Base-by-base conservation (phyloP, 305 asterid genomes). In the Rubia occidens region DNA sequence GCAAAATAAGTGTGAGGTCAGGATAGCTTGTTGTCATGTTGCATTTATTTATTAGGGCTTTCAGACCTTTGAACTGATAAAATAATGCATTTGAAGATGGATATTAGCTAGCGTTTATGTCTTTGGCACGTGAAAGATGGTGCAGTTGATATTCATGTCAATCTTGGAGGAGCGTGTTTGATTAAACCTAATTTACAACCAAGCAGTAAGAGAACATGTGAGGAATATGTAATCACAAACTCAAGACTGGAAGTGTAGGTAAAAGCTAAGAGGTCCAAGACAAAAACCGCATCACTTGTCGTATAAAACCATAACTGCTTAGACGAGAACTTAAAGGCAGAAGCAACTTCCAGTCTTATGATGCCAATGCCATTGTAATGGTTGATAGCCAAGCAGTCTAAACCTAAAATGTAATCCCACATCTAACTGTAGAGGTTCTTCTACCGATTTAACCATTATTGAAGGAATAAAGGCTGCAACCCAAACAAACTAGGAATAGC, bases 101-200 rank as follows among this genome's bases (percentile, higher is more conserved):
- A 43, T 18, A 14, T 7, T 9, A 42, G 15, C 51, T 40, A 51
- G 24, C 18, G 44, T 29, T 64, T n/a, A 43, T 66, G 14, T 29
- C 35, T 11, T 3, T 47, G 17, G 14, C 60, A 24, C 40, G 32
- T 17, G 15, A 47, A 17, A 47, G 44, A 66, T 8, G 35, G 44
- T 26, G 26, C 70, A 26, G 11, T 66, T 47, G 26, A 43, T 40
- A 66, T 53, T 66, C 44, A 44, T 29, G 39, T 66, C n/a, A 66
- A 44, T 13, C 13, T 9, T 47, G 26, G 59, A 7, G 56, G 59
- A 47, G 54, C 10, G 6, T 15, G 24, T 66, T 45, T n/a, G 59
- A 29, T 13, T 37, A 14, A 45, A 8, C 53, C 5, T 45, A 47
- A 11, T 5, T n/a, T 18, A 40, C 1, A 40, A 64, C 8, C 15